Percentiles rank a stretch among this genome's conserved stretches.
Evolutionary conservation across 2,329 filamentous ascomycete species (phyloP).

Genomic region (Fusarium protoensiforme): DNA sequence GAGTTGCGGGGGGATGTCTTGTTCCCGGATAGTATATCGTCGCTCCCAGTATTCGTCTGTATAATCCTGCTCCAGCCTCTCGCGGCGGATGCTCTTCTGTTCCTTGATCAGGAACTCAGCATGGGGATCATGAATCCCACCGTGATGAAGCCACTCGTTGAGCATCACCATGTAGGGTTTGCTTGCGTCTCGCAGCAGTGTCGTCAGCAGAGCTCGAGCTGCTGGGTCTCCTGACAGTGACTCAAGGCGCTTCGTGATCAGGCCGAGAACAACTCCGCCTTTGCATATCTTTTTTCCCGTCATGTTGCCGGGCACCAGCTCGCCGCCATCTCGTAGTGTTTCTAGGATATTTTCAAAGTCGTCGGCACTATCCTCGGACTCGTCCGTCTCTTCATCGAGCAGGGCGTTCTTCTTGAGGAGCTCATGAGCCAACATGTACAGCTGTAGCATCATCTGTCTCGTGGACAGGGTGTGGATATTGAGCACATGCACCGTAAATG

Average conservation of each 20-base stretch:
- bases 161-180: constrained; percentile 98
- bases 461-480: constrained; percentile 93
- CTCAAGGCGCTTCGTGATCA: constrained; percentile 86
- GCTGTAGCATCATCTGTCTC: constrained; percentile 88
- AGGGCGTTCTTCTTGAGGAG: constrained; percentile 89
- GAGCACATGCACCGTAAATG: constrained; percentile 92
- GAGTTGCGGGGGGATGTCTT: constrained; percentile 91
- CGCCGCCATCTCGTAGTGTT: constrained; percentile 86
- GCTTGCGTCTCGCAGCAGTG: constrained; percentile 86
- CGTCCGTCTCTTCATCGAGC: constrained; percentile 81
- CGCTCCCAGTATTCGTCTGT: constrained; percentile 99
- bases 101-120: constrained; percentile 95
- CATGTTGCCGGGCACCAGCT: constrained; percentile 81
- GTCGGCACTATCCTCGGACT: constrained; percentile 79
- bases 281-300: constrained; percentile 93
- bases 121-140: constrained; percentile 93
- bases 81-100: constrained; percentile 92
- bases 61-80: constrained; percentile 93
- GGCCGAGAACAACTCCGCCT: constrained; percentile 91
- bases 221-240: constrained; percentile 94
- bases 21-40: constrained; percentile 91
- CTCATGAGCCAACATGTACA: constrained; percentile 89
- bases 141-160: constrained; percentile 98
- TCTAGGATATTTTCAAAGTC: constrained; percentile 95
- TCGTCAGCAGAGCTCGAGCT: constrained; percentile 83